Conservation (phyloP, 345 rosid species). For the Hibiscus tridactylites region DNA sequence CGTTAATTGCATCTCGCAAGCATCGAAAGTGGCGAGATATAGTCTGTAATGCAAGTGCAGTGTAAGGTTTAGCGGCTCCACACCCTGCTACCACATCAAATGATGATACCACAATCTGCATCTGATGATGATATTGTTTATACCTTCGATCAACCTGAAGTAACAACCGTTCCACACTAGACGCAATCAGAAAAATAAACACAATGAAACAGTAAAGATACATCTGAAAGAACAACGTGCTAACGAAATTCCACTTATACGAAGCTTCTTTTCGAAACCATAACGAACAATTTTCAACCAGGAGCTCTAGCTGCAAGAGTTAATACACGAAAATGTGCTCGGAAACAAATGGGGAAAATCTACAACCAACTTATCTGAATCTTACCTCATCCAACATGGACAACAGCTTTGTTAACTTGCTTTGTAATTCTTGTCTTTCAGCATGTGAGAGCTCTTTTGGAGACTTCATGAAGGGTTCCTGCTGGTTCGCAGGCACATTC, state of each 20-base stretch:
- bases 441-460: slow-evolving; percentile 59
- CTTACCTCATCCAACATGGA: slow-evolving; percentile 90
- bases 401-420: slow-evolving; percentile 74
- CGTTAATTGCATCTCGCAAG: slow-evolving; percentile 70
- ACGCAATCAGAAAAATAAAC: not conserved
- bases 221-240: not conserved
- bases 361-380: not conserved
- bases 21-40: slow-evolving; percentile 94
- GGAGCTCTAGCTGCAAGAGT: not conserved
- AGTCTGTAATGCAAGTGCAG: slow-evolving; percentile 79
- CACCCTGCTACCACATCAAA: slow-evolving; percentile 78
- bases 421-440: slow-evolving; percentile 80
- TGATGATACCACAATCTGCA: slow-evolving; percentile 92
- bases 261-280: not conserved
- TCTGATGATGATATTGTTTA: slow-evolving; percentile 92
- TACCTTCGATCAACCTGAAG: slow-evolving; percentile 85
- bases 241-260: too few species aligned
- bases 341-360: not conserved
- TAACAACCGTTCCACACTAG: not conserved
- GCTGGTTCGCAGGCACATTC: slow-evolving; percentile 27
- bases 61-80: slow-evolving; percentile 92
- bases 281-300: not conserved
- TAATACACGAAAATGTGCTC: not conserved
- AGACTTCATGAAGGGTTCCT: slow-evolving; percentile 30
- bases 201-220: not conserved